phyloP scores from a whole-genome alignment of 2,329 filamentous ascomycete species.

The Sclerotinia sclerotiorum region DNA sequence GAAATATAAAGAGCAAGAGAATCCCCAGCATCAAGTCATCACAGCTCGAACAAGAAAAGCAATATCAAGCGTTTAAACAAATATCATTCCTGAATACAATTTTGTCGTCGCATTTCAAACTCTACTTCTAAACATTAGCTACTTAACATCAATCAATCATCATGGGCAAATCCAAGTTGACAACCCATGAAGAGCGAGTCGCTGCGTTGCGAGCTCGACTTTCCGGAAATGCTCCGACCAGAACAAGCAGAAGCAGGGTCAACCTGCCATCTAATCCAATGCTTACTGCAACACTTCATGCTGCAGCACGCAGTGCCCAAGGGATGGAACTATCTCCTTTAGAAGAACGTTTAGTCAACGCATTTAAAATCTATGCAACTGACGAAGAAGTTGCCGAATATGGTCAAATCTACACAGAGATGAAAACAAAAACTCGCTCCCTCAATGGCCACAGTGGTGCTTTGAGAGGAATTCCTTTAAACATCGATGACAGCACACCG shows the following conservation, averaged over 20 bases:
- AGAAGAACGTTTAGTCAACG: neutral
- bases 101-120: neutral
- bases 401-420: neutral
- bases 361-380: neutral
- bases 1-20: neutral
- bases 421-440: neutral
- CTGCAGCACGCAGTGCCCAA: neutral
- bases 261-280: neutral
- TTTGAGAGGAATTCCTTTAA: neutral
- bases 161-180: neutral
- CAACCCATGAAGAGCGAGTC: neutral
- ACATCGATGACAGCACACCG: neutral
- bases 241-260: neutral
- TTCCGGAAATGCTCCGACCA: neutral
- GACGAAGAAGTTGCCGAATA: neutral
- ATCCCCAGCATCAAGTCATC: neutral
- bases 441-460: too few species aligned
- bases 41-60: neutral
- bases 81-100: neutral
- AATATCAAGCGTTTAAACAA: neutral
- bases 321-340: neutral
- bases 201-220: neutral
- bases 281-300: neutral
- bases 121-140: neutral
- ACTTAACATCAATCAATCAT: neutral